A percentile compares a stretch with the other conserved stretches of the same genome.
These are phyloP conservation scores for Aspergillus nomiae DNA, from an alignment of 2,329 filamentous ascomycete species.

Conservation along the genomic window DNA sequence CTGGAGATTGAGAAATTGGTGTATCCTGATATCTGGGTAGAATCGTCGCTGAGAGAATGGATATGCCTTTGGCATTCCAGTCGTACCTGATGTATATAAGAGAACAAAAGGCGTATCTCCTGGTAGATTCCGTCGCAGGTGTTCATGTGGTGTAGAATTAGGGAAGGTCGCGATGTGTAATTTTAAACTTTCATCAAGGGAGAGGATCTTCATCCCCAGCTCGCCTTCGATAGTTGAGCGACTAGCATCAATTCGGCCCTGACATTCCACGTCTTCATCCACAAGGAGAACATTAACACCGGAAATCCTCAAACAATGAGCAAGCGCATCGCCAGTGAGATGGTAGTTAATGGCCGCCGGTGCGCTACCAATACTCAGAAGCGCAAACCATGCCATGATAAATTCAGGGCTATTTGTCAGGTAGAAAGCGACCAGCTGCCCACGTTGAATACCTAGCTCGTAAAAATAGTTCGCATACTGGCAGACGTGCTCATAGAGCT, in stretches of 20 bases:
- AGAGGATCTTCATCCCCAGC: background rate
- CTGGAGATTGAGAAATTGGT: no score
- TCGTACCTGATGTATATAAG: conserved; percentile 8
- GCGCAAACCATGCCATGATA: conserved; percentile 4
- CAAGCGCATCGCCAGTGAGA: no score
- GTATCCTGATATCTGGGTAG: no score
- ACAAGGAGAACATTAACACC: background rate
- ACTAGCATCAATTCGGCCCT: background rate
- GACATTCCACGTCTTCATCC: background rate
- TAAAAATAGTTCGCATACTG: background rate
- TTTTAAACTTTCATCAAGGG: no score
- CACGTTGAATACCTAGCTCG: background rate
- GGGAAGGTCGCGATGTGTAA: no score
- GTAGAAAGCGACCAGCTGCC: conserved; percentile 6
- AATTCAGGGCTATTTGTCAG: conserved; percentile 3
- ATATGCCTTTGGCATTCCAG: conserved; percentile 6
- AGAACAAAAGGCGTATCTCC: background rate
- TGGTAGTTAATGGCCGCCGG: background rate
- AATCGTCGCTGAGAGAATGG: no score
- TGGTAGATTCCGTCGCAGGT: background rate
- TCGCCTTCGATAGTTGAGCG: background rate
- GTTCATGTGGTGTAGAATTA: no score
- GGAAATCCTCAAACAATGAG: no score
- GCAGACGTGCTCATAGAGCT: no score
- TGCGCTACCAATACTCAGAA: background rate